A percentile compares a stretch with the other conserved stretches of the same genome.
phyloP scores from a whole-genome alignment of 73 alveolate species.

The Blepharisma japonicum region DNA sequence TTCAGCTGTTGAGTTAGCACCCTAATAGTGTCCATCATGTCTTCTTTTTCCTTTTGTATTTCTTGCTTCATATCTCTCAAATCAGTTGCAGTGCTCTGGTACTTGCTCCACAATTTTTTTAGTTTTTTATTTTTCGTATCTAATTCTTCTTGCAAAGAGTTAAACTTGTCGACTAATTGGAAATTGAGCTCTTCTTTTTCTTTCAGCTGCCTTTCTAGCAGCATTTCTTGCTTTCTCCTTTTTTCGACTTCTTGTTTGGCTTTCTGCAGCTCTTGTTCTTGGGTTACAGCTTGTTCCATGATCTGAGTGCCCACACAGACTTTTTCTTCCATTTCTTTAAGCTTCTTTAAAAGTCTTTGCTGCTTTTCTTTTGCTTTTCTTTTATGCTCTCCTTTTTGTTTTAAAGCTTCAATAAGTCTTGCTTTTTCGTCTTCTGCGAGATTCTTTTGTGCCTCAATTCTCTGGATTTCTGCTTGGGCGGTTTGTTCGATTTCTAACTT shows the following conservation, averaged over 20 bases:
- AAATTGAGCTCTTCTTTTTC: conserved; percentile 74
- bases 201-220: conserved; percentile 65
- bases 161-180: conserved; percentile 70
- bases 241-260: conserved; percentile 83
- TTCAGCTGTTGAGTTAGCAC: conserved; percentile 68
- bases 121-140: conserved; percentile 85
- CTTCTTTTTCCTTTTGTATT: conserved; percentile 75
- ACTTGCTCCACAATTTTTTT: conserved; percentile 55
- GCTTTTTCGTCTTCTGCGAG: conserved; percentile 86
- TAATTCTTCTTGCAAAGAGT: conserved; percentile 82
- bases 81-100: conserved; percentile 60
- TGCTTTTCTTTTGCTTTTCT: conserved; percentile 78
- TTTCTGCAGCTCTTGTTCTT: conserved; percentile 83
- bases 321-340: conserved; percentile 85
- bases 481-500: conserved; percentile 6
- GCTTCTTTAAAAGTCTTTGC: conserved; percentile 80
- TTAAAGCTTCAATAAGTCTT: conserved; percentile 66
- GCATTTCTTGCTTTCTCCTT: conserved; percentile 64
- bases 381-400: conserved; percentile 74
- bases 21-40: conserved; percentile 73
- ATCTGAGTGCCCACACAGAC: conserved; percentile 82
- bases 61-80: conserved; percentile 62
- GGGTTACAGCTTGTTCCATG: conserved; percentile 85
- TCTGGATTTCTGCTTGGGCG: conserved; percentile 34
- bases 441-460: conserved; percentile 53